Percentiles rank a stretch among this genome's conserved stretches.
phyloP scores from a whole-genome alignment of 768 basidiomycete genomes.

The Sporobolomyces roseus region DNA sequence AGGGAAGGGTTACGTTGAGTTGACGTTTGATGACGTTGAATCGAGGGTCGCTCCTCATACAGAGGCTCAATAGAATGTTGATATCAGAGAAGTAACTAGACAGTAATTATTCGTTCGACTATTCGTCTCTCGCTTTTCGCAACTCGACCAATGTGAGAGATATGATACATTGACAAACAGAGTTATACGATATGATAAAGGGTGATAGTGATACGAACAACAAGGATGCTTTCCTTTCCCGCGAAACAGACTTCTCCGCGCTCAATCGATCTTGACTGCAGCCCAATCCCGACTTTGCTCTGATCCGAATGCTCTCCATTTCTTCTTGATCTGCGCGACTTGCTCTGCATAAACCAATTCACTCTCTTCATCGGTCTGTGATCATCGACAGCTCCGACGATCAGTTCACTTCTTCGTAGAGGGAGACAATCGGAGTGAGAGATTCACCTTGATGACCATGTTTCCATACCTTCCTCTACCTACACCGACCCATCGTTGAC shows the following conservation, averaged over 20 bases:
- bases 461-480: conserved; percentile 21
- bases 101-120: too few relatives aligned
- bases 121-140: too few relatives aligned
- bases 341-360: conserved; percentile 25
- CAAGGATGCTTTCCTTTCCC: too few relatives aligned
- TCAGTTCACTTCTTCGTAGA: background rate
- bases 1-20: conserved; percentile 19
- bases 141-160: too few relatives aligned
- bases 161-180: too few relatives aligned
- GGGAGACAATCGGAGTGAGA: background rate
- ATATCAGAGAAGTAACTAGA: too few relatives aligned
- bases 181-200: too few relatives aligned
- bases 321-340: conserved; percentile 30
- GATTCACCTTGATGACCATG: conserved; percentile 15
- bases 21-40: conserved; percentile 35
- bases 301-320: conserved; percentile 29
- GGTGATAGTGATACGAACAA: too few relatives aligned
- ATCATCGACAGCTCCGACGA: background rate
- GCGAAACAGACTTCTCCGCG: too few relatives aligned
- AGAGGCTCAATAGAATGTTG: background rate
- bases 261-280: conserved; percentile 19
- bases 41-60: conserved; percentile 11
- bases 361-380: conserved; percentile 17
- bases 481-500: conserved; percentile 20
- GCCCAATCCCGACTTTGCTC: conserved; percentile 24